Conservation (phyloP, 2,329 filamentous ascomycete genomes). For the Scolecobasidium constrictum region DNA sequence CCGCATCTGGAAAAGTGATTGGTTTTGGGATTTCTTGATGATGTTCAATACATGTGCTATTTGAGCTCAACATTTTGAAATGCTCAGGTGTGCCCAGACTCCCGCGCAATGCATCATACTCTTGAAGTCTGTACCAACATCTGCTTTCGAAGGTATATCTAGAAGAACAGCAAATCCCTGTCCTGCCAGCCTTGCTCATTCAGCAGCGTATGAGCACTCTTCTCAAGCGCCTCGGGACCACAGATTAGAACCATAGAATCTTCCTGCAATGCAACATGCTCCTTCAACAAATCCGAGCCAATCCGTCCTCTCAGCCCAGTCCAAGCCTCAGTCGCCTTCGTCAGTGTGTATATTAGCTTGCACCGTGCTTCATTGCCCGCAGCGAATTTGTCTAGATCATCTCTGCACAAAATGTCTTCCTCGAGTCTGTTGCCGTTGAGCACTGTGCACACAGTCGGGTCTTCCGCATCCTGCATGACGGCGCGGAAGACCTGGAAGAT, state of each 20-base stretch:
- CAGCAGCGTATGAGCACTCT: conserved; percentile 47
- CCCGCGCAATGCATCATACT: too few species aligned
- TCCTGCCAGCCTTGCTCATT: conserved; percentile 58
- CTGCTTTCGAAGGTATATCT: conserved; percentile 11
- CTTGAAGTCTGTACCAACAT: too few species aligned
- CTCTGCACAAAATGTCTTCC: conserved; percentile 71
- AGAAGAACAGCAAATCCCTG: conserved; percentile 68
- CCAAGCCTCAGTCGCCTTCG: conserved; percentile 54
- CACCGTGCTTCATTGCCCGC: conserved; percentile 44
- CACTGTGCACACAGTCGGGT: conserved; percentile 58
- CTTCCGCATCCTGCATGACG: conserved; percentile 52
- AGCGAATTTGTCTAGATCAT: conserved; percentile 58
- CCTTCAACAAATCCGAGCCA: conserved; percentile 48
- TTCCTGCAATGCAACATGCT: conserved; percentile 40
- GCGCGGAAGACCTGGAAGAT: conserved; percentile 75
- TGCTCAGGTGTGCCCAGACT: too few species aligned
- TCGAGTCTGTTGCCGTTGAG: conserved; percentile 68
- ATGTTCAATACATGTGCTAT: too few species aligned
- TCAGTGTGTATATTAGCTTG: conserved; percentile 59
- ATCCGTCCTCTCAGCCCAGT: conserved; percentile 57
- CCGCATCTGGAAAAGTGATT: too few species aligned
- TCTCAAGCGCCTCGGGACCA: conserved; percentile 67
- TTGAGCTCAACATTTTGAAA: too few species aligned
- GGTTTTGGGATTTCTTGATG: too few species aligned
- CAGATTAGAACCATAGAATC: conserved; percentile 62